Evolutionary conservation across 2,329 filamentous ascomycete genomes (phyloP), one percentile per base, ranked within the genome.

Genomic region (Cryphonectria japonica): DNA sequence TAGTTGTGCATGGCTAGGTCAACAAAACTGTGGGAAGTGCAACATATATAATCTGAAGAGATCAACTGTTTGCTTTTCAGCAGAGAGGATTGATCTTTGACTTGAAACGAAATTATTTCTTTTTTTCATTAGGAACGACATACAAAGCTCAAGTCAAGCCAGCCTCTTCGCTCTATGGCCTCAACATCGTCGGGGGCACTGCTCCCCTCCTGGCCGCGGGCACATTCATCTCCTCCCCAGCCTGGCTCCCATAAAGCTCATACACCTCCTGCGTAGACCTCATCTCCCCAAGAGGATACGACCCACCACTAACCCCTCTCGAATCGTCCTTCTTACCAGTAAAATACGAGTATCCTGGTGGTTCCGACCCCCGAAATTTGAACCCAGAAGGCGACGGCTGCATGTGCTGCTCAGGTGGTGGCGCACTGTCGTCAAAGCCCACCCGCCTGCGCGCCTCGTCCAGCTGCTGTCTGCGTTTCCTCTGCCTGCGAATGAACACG

Each of bases 201-300:
- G 32, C 2, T 11, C 26, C 32, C 29, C 32, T 61, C 29, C 59
- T 61, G 22, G 14, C 8, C 7, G 16, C 8, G 26, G 32, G 59
- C 34, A 22, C 32, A 34, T 61, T 34, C 59, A 61, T 4, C 59
- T 61, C 59, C 32, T n/a, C 59, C 11, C 59, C 59, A 8, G 34
- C 59, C 32, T 61, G 59, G 16, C 59, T 61, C 9, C 59, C 59
- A n/a, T 61, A 61, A n/a, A 61, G 59, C 29, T 61, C 59, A 39
- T 61, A 26, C 32, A 61, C 32, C 59, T 61, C 32, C 14, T 3
- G 34, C 32, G 5, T 8, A 14, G 59, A 9, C 9, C 7, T 7
- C 34, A 61, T 39, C 8, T 39, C 59, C 32, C 32, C 8, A 8
- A 61, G 59, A 37, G 59, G 19, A 22, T 61, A 61, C 19, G 59